phyloP scores from a whole-genome alignment of 139 green algal genomes.

The Coelastrella sp. region DNA sequence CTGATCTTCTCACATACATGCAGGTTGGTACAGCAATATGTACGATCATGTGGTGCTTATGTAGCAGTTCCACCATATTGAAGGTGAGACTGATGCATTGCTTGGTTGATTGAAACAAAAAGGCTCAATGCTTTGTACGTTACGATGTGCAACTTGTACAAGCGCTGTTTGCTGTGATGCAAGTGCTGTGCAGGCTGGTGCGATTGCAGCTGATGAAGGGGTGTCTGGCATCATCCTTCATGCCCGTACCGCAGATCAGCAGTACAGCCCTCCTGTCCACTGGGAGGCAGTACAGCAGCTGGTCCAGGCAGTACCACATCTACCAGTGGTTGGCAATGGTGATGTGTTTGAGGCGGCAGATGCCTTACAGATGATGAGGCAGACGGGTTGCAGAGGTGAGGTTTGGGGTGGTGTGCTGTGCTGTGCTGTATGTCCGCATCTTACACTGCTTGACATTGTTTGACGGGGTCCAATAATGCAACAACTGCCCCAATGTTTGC shows the following conservation, averaged over 20 bases:
- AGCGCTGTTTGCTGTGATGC: background rate
- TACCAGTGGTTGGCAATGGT: constrained; percentile 71
- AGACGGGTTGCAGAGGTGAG: constrained; percentile 59
- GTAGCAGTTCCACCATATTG: too few relatives aligned
- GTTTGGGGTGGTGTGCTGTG: background rate
- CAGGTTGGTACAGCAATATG: constrained; percentile 27
- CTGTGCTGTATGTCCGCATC: too few relatives aligned
- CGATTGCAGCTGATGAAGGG: constrained; percentile 59
- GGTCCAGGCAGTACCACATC: constrained; percentile 40
- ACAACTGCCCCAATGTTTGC: too few relatives aligned
- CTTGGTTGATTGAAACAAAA: too few relatives aligned
- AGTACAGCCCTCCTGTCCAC: constrained; percentile 58
- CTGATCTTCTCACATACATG: constrained; percentile 50
- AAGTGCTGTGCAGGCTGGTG: constrained; percentile 47
- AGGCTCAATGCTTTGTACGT: too few relatives aligned
- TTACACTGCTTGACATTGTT: too few relatives aligned
- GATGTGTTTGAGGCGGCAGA: constrained; percentile 64
- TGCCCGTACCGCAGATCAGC: constrained; percentile 68
- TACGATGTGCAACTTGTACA: too few relatives aligned
- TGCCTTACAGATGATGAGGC: constrained; percentile 52
- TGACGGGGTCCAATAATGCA: too few relatives aligned
- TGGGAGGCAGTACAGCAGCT: constrained; percentile 63
- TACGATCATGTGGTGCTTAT: background rate
- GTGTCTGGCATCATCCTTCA: constrained; percentile 63
- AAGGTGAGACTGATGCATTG: too few relatives aligned